Evolutionary conservation across 2,329 filamentous ascomycete genomes (phyloP).

Genomic region (Elsinoe ampelina): DNA sequence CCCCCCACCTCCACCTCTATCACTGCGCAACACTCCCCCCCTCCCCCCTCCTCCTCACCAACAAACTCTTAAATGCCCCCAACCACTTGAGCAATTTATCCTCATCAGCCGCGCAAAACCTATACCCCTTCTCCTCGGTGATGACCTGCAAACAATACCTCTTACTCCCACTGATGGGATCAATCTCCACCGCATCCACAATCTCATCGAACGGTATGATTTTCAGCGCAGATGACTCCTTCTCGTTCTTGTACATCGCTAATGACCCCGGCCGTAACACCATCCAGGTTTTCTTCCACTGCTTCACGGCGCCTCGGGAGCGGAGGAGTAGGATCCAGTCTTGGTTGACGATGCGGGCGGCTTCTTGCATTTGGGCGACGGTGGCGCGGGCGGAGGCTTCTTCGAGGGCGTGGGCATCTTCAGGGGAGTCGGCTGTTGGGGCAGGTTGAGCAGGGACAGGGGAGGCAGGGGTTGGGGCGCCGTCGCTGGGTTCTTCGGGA

Average conservation of each 20-base stretch:
- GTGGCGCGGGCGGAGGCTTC: constrained; percentile 8
- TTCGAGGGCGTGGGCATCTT: constrained; percentile 9
- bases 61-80: constrained; percentile 80
- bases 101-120: constrained; percentile 58
- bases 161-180: constrained; percentile 77
- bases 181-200: constrained; percentile 86
- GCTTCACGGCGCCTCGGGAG: constrained; percentile 70
- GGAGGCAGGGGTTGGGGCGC: not conserved
- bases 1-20: too few species aligned
- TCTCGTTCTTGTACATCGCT: constrained; percentile 84
- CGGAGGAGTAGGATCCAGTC: constrained; percentile 81
- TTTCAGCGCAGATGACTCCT: constrained; percentile 77
- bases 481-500: constrained; percentile 25
- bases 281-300: constrained; percentile 94
- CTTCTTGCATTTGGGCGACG: constrained; percentile 43
- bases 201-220: constrained; percentile 71
- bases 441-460: constrained; percentile 1
- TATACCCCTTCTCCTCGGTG: constrained; percentile 65
- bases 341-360: constrained; percentile 87
- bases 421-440: not conserved
- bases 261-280: constrained; percentile 79
- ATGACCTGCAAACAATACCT: constrained; percentile 85
- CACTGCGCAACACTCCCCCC: not conserved
- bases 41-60: constrained; percentile 59
- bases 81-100: constrained; percentile 75